A percentile compares a stretch with the other conserved stretches of the same genome.
phyloP scores from a whole-genome alignment of 352 stramenopile species.

The Pythium guiyangense region DNA sequence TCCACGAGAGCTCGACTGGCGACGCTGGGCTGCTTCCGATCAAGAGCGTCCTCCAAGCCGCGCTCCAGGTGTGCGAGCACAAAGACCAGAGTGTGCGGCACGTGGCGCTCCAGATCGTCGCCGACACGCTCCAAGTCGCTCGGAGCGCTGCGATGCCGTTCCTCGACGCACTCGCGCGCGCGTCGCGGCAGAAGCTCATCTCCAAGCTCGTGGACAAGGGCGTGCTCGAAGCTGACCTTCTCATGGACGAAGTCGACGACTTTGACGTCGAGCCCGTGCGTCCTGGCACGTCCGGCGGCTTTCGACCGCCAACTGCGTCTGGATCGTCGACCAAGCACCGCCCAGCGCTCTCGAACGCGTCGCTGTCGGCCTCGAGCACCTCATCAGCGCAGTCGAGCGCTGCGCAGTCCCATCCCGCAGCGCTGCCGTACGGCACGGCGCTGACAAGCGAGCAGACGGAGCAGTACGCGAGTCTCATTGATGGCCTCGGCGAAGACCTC shows the following conservation, averaged over 20 bases:
- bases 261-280: conserved; percentile 53
- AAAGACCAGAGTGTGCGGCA: conserved; percentile 62
- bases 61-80: conserved; percentile 66
- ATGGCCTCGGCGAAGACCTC: conserved; percentile 58
- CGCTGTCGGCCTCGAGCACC: conserved; percentile 30
- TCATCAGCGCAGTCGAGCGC: conserved; percentile 15
- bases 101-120: conserved; percentile 64
- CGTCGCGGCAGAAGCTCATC: conserved; percentile 76
- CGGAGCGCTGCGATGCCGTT: conserved; percentile 63
- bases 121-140: conserved; percentile 55
- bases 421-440: conserved; percentile 66
- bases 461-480: conserved; percentile 43
- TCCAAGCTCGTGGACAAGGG: conserved; percentile 69
- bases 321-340: conserved; percentile 78
- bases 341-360: conserved; percentile 49
- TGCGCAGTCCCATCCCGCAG: conserved; percentile 25
- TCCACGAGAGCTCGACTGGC: conserved; percentile 44
- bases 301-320: conserved; percentile 64
- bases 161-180: conserved; percentile 54
- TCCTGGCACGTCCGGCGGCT: conserved; percentile 45
- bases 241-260: conserved; percentile 84
- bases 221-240: conserved; percentile 65
- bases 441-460: conserved; percentile 57
- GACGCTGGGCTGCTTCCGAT: conserved; percentile 36
- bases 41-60: conserved; percentile 63